phyloP scores from a whole-genome alignment of 331 rosid species.

The Cydonia oblonga region DNA sequence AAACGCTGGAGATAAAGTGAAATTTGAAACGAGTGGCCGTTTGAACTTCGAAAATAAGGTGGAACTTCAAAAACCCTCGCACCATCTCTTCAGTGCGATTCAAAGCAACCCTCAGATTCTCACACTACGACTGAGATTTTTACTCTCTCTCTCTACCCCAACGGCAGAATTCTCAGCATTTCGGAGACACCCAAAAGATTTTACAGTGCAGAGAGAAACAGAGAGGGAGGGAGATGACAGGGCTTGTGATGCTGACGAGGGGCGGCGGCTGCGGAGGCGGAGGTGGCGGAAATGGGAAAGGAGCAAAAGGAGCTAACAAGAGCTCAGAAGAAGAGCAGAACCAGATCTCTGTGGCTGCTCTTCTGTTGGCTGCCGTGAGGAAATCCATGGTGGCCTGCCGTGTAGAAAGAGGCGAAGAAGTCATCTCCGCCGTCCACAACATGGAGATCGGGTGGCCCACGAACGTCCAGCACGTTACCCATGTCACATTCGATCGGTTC shows the following conservation, averaged over 20 bases:
- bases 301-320: conserved; percentile 7
- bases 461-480: conserved; percentile 63
- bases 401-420: conserved; percentile 56
- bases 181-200: not conserved
- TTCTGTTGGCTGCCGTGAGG: conserved; percentile 55
- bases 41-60: conserved; percentile 30
- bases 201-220: no score
- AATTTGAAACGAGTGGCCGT: conserved; percentile 58
- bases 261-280: conserved; percentile 61
- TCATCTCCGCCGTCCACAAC: conserved; percentile 52
- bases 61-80: conserved; percentile 5
- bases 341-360: conserved; percentile 51
- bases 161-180: no score
- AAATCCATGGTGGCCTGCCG: conserved; percentile 86
- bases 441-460: conserved; percentile 95
- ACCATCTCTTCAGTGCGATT: conserved; percentile 18
- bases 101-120: not conserved
- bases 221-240: conserved; percentile 45
- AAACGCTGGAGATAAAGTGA: conserved; percentile 3
- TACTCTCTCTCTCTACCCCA: not conserved
- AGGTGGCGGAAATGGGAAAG: conserved; percentile 13
- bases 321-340: conserved; percentile 41
- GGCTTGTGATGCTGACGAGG: conserved; percentile 56
- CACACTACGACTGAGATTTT: not conserved
- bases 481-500: conserved; percentile 84